Conservation (phyloP, 2,329 filamentous ascomycete genomes). For the Chrysosporium queenslandicum region DNA sequence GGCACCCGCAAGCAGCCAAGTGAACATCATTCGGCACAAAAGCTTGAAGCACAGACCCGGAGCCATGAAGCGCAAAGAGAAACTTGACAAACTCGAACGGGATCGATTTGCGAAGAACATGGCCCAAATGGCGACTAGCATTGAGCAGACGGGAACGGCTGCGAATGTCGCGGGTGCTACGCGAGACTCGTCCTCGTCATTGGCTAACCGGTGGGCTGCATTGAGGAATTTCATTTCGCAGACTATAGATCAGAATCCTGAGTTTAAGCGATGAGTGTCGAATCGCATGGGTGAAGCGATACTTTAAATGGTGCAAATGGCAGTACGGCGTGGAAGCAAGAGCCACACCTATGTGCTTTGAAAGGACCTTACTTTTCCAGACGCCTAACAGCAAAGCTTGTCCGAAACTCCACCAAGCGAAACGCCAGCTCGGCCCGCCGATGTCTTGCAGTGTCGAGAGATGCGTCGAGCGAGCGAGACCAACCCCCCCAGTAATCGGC, state of each 20-base stretch:
- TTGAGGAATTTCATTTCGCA: constrained; percentile 72
- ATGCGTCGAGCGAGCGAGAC: no score
- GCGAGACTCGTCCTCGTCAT: constrained; percentile 6
- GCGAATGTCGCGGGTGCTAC: constrained; percentile 9
- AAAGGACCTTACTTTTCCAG: no score
- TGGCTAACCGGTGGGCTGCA: constrained; percentile 62
- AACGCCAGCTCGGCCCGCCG: no score
- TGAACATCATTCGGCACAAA: constrained; percentile 62
- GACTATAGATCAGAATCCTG: constrained; percentile 81
- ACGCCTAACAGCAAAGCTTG: no score
- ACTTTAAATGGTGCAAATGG: no score
- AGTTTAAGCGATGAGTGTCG: constrained; percentile 47
- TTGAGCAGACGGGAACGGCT: constrained; percentile 18
- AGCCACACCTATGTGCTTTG: no score
- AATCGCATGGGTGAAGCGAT: no score
- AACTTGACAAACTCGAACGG: constrained; percentile 67
- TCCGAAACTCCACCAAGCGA: no score
- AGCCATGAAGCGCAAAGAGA: constrained; percentile 73
- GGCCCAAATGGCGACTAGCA: constrained; percentile 54
- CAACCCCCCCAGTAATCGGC: no score
- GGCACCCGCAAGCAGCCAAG: constrained; percentile 39
- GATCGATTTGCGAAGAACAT: constrained; percentile 75
- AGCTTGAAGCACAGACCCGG: constrained; percentile 67
- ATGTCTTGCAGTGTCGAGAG: no score
- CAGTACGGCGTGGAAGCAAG: no score